Evolutionary conservation across 208 protist species (phyloP), one percentile per base, ranked within the genome.

Genomic region (Crithidia bombi): DNA sequence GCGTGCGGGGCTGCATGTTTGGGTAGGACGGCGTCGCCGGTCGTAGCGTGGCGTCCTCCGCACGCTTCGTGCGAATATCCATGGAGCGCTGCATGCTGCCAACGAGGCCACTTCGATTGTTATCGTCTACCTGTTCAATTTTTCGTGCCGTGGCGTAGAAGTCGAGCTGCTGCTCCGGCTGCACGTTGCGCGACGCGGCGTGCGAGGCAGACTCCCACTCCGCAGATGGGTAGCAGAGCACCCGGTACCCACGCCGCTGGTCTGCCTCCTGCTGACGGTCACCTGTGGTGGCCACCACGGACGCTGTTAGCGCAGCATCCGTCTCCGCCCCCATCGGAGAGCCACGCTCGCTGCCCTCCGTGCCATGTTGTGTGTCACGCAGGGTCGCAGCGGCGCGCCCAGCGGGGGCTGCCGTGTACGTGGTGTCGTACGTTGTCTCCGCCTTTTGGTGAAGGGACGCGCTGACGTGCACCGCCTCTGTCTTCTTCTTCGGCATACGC

Each of bases 121-220:
- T 86, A 49, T 94, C 91, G 63, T 96, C 85, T 10, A 56, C 57
- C 25, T 68, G 81, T 32, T 96, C 91, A 28, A 91, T 79, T 58
- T 90, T 86, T 15, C 87, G 86, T 4, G 76, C 88, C 4, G 75
- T 79, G 52, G 79, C 81, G 75, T 86, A 94, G 67, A 96, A 96
- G 52, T 86, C 77, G 12, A 78, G 75, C 38, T 55, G 64, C 28
- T 68, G 77, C 26, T 75, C 57, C 19, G 86, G 83, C 74, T 83
- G 75, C 25, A 93, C 61, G 26, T 73, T 63, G n/a, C 78, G 79
- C 4, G 74, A 64, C 2, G 86, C 83, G 2, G 73, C 80, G 65
- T 91, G 88, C 12, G 83, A 35, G 36, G 83, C 69, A 0, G 84
- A 91, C 70, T 90, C 73, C 88, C 91, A 94, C 12, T 75, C 65